Percentiles rank a stretch among this genome's conserved stretches.
phyloP scores from a whole-genome alignment of 441 rosid species.

The Corymbia calophylla region DNA sequence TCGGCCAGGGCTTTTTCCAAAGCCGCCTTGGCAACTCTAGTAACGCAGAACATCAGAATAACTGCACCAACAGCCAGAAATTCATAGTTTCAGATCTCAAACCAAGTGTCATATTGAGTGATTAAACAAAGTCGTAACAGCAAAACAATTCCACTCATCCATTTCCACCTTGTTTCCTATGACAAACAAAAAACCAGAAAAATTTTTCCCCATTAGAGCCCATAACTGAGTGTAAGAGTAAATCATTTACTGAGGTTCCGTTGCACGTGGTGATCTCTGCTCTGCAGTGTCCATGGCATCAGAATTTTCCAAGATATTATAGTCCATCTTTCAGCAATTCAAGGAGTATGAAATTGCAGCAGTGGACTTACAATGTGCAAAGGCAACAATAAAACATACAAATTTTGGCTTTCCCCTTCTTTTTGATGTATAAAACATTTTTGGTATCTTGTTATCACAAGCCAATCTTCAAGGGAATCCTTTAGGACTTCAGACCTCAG shows the following conservation, averaged over 20 bases:
- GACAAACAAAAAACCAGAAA: neutral
- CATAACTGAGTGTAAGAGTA: neutral
- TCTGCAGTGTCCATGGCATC: neutral
- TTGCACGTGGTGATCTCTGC: neutral
- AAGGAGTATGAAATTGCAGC: neutral
- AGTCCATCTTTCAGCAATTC: neutral
- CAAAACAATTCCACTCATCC: neutral
- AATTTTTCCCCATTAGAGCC: neutral
- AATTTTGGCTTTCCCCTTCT: neutral
- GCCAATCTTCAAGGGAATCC: neutral
- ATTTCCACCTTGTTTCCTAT: neutral
- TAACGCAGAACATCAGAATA: constrained; percentile 64
- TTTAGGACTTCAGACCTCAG: neutral
- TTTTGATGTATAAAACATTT: neutral
- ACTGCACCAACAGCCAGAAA: constrained; percentile 34
- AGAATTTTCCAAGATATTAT: neutral
- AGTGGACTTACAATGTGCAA: neutral
- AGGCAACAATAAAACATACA: neutral
- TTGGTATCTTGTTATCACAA: neutral
- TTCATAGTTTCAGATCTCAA: neutral
- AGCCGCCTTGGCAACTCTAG: constrained; percentile 89
- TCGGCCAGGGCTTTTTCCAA: constrained; percentile 89
- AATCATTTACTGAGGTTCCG: neutral
- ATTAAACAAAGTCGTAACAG: neutral
- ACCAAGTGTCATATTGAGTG: neutral